Conservation (phyloP, 1,284 basidiomycete genomes). For the Xanthoconium separans region DNA sequence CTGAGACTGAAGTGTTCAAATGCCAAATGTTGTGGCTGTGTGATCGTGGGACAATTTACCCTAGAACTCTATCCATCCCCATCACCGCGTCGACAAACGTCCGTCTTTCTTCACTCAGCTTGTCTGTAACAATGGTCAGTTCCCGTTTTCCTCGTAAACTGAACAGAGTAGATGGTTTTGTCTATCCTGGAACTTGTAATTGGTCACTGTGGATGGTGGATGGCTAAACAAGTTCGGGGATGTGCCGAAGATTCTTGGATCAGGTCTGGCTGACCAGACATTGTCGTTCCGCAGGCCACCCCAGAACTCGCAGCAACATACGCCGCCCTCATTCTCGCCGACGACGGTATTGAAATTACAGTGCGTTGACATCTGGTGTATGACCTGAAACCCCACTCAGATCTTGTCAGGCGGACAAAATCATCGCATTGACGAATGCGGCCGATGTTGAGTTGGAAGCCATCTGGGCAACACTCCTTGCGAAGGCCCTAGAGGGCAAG, state of each 20-base stretch:
- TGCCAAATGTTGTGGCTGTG: conserved; percentile 10
- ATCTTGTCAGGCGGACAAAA: conserved; percentile 79
- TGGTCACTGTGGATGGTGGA: conserved; percentile 17
- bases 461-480: conserved; percentile 96
- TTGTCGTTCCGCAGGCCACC: conserved; percentile 42
- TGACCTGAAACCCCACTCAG: not conserved
- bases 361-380: conserved; percentile 53
- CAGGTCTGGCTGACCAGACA: conserved; percentile 11
- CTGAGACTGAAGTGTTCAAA: too few relatives aligned
- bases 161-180: not conserved
- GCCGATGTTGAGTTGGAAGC: conserved; percentile 89
- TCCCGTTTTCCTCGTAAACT: not conserved
- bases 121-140: conserved; percentile 24
- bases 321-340: conserved; percentile 94
- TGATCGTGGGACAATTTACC: conserved; percentile 5
- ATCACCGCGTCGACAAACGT: conserved; percentile 9
- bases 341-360: conserved; percentile 96
- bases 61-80: not conserved
- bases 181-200: not conserved
- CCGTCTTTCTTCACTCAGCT: conserved; percentile 1
- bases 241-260: conserved; percentile 5
- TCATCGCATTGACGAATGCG: conserved; percentile 78
- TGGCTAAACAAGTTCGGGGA: conserved; percentile 12
- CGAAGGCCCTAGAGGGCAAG: conserved; percentile 98
- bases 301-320: conserved; percentile 85